Evolutionary conservation across 2,329 filamentous ascomycete genomes (phyloP).

Genomic region (Neonectria coccinea): DNA sequence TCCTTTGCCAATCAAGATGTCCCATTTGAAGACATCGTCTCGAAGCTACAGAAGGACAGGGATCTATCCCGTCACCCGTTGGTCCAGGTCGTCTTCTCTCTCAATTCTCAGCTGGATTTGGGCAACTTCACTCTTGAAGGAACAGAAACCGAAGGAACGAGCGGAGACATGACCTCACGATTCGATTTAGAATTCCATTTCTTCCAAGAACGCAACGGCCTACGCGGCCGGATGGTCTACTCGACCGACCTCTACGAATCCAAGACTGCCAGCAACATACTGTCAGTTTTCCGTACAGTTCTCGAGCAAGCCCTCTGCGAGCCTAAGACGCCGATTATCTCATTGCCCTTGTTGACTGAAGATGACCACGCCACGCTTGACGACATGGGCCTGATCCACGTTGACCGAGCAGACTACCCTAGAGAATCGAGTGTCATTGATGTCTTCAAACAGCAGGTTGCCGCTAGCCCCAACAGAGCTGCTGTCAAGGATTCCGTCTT

Average conservation of each 20-base stretch:
- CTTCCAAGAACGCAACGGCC: constrained; percentile 29
- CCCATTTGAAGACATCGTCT: constrained; percentile 37
- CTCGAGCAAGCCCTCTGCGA: constrained; percentile 31
- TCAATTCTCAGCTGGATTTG: constrained; percentile 39
- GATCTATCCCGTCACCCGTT: constrained; percentile 34
- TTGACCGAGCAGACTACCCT: constrained; percentile 30
- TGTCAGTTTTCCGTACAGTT: constrained; percentile 32
- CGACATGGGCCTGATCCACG: constrained; percentile 32
- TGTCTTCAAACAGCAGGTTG: constrained; percentile 41
- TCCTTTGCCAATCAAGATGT: constrained; percentile 41
- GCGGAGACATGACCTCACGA: constrained; percentile 20
- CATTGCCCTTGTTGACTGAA: constrained; percentile 17
- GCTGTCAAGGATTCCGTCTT: constrained; percentile 36
- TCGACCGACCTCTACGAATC: constrained; percentile 39
- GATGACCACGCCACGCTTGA: constrained; percentile 19
- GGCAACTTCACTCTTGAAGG: constrained; percentile 36
- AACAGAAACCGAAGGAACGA: constrained; percentile 23
- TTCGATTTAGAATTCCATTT: constrained; percentile 46
- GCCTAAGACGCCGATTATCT: constrained; percentile 5
- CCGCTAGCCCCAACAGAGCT: constrained; percentile 13
- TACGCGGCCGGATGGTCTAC: constrained; percentile 33
- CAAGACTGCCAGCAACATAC: constrained; percentile 35
- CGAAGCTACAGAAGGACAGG: constrained; percentile 21
- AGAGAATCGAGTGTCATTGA: constrained; percentile 39
- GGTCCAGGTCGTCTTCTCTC: constrained; percentile 30